These are phyloP conservation scores for Trypanosoma melophagium DNA, from an alignment of 208 protist species.

Conservation along the genomic window DNA sequence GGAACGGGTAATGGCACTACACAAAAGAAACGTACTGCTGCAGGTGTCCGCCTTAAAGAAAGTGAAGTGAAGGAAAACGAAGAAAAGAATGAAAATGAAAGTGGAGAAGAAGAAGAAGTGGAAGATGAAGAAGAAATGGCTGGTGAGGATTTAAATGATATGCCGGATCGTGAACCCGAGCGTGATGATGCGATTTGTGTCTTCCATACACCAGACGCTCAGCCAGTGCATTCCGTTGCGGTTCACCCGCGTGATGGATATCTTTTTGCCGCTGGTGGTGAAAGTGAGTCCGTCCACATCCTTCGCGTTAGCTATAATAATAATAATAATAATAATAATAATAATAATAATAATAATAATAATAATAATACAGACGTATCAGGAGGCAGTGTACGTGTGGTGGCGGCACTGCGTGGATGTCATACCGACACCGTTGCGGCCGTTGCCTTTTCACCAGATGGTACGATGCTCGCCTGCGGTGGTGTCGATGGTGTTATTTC, in stretches of 20 bases:
- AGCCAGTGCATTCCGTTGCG: slow-evolving; percentile 67
- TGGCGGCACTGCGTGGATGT: slow-evolving; percentile 41
- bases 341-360: slow-evolving; percentile 4
- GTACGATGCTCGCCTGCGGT: slow-evolving; percentile 72
- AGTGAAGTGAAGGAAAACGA: slow-evolving; percentile 1
- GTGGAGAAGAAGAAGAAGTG: not conserved
- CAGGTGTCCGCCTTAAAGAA: no score
- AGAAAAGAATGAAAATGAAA: slow-evolving; percentile 17
- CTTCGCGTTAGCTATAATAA: slow-evolving; percentile 20
- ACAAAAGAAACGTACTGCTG: no score
- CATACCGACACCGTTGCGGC: slow-evolving; percentile 83
- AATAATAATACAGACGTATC: not conserved
- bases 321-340: slow-evolving; percentile 4
- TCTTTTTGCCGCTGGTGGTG: slow-evolving; percentile 63
- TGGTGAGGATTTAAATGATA: slow-evolving; percentile 70
- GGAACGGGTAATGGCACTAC: no score
- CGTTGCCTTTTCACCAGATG: slow-evolving; percentile 82
- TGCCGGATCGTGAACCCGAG: slow-evolving; percentile 72
- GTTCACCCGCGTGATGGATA: slow-evolving; percentile 40
- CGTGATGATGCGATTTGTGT: slow-evolving; percentile 74
- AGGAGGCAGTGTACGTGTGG: no score
- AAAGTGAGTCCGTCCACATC: slow-evolving; percentile 80
- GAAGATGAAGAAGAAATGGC: slow-evolving; percentile 19
- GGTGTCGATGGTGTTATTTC: slow-evolving; percentile 67
- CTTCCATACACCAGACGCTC: slow-evolving; percentile 44